Evolutionary conservation across 1,139 yeast genomes (phyloP).

Genomic region (Candida freyschussii): DNA sequence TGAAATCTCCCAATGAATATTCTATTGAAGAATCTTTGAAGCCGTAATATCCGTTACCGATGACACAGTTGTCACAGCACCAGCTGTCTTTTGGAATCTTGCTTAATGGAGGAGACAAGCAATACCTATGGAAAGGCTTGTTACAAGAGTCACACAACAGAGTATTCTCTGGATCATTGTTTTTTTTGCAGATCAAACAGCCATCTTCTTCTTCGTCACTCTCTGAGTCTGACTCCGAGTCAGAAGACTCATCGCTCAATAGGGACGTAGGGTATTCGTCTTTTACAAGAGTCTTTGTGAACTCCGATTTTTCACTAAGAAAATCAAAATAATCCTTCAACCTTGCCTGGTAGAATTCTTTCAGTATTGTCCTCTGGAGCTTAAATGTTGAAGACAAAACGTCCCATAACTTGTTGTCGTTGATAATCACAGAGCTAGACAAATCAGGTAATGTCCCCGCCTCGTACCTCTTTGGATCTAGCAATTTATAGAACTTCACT

Average conservation of each 20-base stretch:
- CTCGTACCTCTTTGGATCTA: constrained; percentile 1
- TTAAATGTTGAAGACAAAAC: constrained; percentile 26
- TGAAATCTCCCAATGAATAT: constrained; percentile 59
- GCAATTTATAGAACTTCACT: constrained; percentile 19
- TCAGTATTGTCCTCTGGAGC: constrained; percentile 22
- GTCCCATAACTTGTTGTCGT: constrained; percentile 31
- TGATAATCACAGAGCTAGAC: constrained; percentile 11
- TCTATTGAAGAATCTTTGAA: constrained; percentile 68
- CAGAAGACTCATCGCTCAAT: constrained; percentile 17
- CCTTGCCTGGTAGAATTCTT: constrained; percentile 32
- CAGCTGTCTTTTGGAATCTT: constrained; percentile 56
- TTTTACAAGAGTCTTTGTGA: constrained; percentile 18
- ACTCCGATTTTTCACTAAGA: constrained; percentile 28
- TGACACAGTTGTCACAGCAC: constrained; percentile 78
- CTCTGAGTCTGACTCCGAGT: constrained; percentile 31
- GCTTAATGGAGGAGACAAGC: constrained; percentile 51
- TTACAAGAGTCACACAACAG: constrained; percentile 74
- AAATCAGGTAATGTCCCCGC: constrained; percentile 9
- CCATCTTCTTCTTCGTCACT: constrained; percentile 31
- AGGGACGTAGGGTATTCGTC: constrained; percentile 30
- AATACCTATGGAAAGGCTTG: constrained; percentile 57
- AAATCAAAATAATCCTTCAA: constrained; percentile 44
- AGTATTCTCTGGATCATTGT: constrained; percentile 46
- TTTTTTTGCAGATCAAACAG: constrained; percentile 51
- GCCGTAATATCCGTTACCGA: constrained; percentile 87